Evolutionary conservation across 2,329 filamentous ascomycete genomes (phyloP).

Genomic region (Pestalotiopsis sp.): DNA sequence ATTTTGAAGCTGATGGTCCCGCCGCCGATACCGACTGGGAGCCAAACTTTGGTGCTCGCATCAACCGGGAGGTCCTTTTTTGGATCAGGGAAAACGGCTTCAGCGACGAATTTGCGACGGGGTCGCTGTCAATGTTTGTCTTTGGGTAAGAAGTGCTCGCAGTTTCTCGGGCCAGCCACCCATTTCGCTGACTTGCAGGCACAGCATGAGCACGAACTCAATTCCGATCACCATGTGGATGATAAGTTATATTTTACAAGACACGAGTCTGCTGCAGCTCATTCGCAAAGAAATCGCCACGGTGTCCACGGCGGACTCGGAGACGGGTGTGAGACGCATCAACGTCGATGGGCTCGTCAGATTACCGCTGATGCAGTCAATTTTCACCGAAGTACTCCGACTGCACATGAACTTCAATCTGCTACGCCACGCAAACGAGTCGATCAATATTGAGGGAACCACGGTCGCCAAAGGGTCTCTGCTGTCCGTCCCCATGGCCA

Average conservation of each 20-base stretch:
- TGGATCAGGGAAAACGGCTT: conserved; percentile 24
- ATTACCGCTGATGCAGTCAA: conserved; percentile 29
- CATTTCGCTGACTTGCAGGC: not conserved
- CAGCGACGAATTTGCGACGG: conserved; percentile 12
- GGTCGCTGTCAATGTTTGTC: not conserved
- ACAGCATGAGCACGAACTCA: conserved; percentile 30
- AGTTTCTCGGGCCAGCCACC: not conserved
- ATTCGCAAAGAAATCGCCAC: conserved; percentile 25
- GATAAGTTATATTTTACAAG: conserved; percentile 30
- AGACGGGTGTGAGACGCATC: conserved; percentile 16
- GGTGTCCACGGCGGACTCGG: conserved; percentile 16
- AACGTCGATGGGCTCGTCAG: conserved; percentile 22
- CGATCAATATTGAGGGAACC: conserved; percentile 22
- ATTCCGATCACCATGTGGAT: conserved; percentile 32
- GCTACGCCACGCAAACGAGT: conserved; percentile 24
- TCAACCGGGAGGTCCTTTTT: conserved; percentile 22
- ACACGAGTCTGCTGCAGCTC: conserved; percentile 22
- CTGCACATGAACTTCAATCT: conserved; percentile 28
- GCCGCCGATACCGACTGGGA: conserved; percentile 29
- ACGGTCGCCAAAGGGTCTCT: conserved; percentile 21
- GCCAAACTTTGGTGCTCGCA: conserved; percentile 26
- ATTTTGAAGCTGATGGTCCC: conserved; percentile 23
- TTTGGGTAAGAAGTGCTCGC: conserved; percentile 18
- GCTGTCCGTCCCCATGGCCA: conserved; percentile 25
- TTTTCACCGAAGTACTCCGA: conserved; percentile 30